Conservation (phyloP, 1,284 basidiomycete species). For the Coniferiporia sulphurascens region DNA sequence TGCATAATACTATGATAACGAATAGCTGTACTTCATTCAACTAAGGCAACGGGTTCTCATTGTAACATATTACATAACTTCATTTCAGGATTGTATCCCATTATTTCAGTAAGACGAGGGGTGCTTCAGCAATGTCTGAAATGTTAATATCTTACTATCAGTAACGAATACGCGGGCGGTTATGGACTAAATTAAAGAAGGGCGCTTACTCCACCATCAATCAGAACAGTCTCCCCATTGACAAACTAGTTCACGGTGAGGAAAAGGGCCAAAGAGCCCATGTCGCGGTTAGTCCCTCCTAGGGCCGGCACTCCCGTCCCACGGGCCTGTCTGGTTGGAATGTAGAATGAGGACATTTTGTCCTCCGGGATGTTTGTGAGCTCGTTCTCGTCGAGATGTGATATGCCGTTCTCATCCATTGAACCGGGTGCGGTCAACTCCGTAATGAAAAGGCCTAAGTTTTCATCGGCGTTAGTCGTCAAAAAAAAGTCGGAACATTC, state of each 20-base stretch:
- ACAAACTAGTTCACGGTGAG: slow-evolving; percentile 46
- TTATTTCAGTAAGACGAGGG: slow-evolving; percentile 33
- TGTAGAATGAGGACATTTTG: slow-evolving; percentile 26
- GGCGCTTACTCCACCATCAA: slow-evolving; percentile 44
- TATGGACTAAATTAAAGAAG: not conserved
- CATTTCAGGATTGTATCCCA: no score
- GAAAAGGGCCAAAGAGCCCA: slow-evolving; percentile 42
- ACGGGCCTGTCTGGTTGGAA: slow-evolving; percentile 30
- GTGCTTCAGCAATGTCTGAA: slow-evolving; percentile 36
- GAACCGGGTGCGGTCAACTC: slow-evolving; percentile 32
- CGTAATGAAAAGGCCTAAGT: slow-evolving; percentile 28
- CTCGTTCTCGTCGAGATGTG: slow-evolving; percentile 21
- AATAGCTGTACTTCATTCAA: no score
- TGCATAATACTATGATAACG: no score
- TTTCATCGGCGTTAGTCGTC: not conserved
- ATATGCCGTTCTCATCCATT: slow-evolving; percentile 30
- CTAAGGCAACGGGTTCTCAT: no score
- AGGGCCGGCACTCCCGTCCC: slow-evolving; percentile 7
- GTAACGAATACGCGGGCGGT: not conserved
- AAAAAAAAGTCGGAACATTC: not conserved
- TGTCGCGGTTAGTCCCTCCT: slow-evolving; percentile 39
- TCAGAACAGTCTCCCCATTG: slow-evolving; percentile 48
- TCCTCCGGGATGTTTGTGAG: slow-evolving; percentile 17
- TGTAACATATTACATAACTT: no score
- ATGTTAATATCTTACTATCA: not conserved